A percentile compares a stretch with the other conserved stretches of the same genome.
Evolutionary conservation across 495 filamentous ascomycete species (phyloP).

Genomic region (Sporormia fimetaria): DNA sequence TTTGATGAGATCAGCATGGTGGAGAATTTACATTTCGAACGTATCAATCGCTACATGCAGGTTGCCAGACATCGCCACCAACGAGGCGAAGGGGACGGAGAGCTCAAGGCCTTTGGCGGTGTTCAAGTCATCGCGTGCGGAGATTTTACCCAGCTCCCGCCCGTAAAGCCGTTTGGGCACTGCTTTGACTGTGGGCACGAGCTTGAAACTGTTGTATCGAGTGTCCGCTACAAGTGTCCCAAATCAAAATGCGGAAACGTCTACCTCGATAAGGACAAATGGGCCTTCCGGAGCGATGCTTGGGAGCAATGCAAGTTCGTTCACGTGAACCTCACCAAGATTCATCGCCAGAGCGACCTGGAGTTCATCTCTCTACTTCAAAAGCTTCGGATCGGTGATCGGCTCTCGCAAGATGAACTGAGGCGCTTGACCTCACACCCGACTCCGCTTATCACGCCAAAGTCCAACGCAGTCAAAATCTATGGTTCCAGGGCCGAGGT

Average conservation of each 20-base stretch:
- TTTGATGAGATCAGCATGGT: conserved; percentile 44
- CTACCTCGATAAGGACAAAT: conserved; percentile 24
- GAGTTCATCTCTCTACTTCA: conserved; percentile 42
- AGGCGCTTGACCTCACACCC: no score
- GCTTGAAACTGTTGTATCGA: conserved; percentile 6
- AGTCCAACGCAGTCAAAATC: conserved; percentile 39
- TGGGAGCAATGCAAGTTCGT: conserved; percentile 32
- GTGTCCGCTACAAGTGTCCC: no score
- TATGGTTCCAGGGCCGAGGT: conserved; percentile 35
- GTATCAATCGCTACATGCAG: conserved; percentile 44
- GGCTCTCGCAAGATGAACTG: conserved; percentile 31
- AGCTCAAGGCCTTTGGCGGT: conserved; percentile 36
- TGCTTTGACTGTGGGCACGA: conserved; percentile 34
- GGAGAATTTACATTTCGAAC: conserved; percentile 44
- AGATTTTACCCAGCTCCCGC: conserved; percentile 38
- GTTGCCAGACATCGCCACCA: conserved; percentile 17
- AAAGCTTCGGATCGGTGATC: conserved; percentile 38
- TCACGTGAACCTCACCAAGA: conserved; percentile 36
- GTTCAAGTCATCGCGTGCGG: conserved; percentile 37
- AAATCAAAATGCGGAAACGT: background rate
- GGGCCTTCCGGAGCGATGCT: conserved; percentile 28
- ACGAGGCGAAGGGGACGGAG: no score
- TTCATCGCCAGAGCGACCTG: conserved; percentile 44
- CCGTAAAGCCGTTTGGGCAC: conserved; percentile 33
- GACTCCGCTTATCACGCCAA: conserved; percentile 39